phyloP scores from a whole-genome alignment of 305 asterid species.

The Fraxinus floribunda region DNA sequence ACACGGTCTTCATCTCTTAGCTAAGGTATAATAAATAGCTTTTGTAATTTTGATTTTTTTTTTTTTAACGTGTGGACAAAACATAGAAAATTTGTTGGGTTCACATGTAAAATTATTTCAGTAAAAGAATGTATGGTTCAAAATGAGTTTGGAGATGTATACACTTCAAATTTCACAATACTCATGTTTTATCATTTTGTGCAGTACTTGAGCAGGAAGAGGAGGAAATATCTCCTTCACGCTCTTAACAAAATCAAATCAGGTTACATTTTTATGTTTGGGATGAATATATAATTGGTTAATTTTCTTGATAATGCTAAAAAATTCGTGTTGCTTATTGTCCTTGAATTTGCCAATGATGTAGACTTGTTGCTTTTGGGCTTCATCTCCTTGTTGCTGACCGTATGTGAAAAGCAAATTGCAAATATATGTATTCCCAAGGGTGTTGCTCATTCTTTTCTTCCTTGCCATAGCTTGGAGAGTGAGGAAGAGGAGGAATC shows the following conservation, averaged over 20 bases:
- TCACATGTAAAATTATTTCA: not conserved
- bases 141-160: not conserved
- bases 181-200: not conserved
- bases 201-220: conserved; percentile 60
- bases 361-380: conserved; percentile 79
- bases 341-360: conserved; percentile 7
- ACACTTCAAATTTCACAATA: not conserved
- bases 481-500: conserved; percentile 42
- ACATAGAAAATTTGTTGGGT: not conserved
- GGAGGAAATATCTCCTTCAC: conserved; percentile 49
- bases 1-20: conserved; percentile 58
- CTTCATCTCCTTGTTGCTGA: conserved; percentile 62
- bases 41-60: not conserved
- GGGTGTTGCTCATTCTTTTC: conserved; percentile 46
- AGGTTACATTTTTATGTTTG: conserved; percentile 33
- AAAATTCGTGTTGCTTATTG: not conserved
- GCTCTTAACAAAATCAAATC: conserved; percentile 65
- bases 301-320: not conserved
- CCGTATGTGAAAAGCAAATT: conserved; percentile 49
- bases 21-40: conserved; percentile 40
- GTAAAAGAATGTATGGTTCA: not conserved
- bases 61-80: not conserved
- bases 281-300: not conserved
- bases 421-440: conserved; percentile 55
- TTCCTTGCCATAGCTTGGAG: conserved; percentile 51